Evolutionary conservation across 345 rosid genomes (phyloP), one percentile per base, ranked within the genome.

Genomic region (Luvunga scandens): DNA sequence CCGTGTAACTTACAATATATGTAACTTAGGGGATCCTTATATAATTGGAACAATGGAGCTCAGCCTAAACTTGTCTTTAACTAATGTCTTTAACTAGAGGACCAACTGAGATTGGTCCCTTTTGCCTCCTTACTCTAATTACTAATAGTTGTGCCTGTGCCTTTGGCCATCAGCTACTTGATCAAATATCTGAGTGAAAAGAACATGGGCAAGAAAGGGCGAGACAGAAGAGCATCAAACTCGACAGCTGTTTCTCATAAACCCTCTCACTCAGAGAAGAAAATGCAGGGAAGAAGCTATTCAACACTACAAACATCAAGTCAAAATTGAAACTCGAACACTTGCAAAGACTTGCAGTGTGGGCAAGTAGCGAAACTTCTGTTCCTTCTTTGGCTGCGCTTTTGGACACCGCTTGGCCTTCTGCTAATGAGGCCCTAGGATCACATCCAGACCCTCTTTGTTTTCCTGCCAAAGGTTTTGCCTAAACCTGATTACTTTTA

Each of bases 311-410:
- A 0, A 86, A 81, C 53, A 71, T 83, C 25, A 92, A 85, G 76
- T 89, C 91, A 9, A 73, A 77, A 31, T 68, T 92, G 57, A 90
- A 88, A 84, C 87, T 90, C 8, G 90, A 92, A 4, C 95, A 95
- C 86, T 79, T 93, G 81, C 89, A 83, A 81, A 88, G 82, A 34
- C 86, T 95, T 18, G 94, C 98, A 12, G 73, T 82, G 19, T 95
- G 96, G 98, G 79, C 91, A n/a, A 75, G 78, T 33, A 81, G 83
- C 22, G 91, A 89, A 65, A 90, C 86, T 68, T 84, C 93, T 4
- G 74, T 85, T 12, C 93, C 94, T 34, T 83, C 93, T 59, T 84
- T 93, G 55, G 86, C 87, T n/a, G 86, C 93, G 0, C 88, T 62
- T 85, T 89, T 36, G 93, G 98, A 9, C 89, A 87, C 56, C 87